Percentiles rank a stretch among this genome's conserved stretches.
Evolutionary conservation across 306 rosid species (phyloP).

Genomic region (Quercus wislizeni): DNA sequence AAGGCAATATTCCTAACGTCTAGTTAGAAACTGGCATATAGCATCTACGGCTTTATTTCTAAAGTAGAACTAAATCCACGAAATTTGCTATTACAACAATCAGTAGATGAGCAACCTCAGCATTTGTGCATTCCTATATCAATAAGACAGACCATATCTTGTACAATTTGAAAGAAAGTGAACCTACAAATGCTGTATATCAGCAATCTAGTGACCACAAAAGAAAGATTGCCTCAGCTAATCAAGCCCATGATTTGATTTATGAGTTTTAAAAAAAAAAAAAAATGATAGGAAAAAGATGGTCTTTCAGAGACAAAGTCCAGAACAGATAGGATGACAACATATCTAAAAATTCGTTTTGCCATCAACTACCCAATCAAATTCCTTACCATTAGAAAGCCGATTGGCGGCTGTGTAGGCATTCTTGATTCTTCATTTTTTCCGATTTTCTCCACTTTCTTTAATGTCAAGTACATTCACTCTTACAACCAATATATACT

Average conservation of each 20-base stretch:
- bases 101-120: too few species aligned
- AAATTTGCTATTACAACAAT: too few species aligned
- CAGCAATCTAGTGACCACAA: neutral
- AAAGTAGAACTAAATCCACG: too few species aligned
- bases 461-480: too few species aligned
- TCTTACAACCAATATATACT: too few species aligned
- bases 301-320: neutral
- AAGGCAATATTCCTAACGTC: neutral
- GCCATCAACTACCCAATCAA: neutral
- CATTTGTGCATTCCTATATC: too few species aligned
- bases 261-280: neutral
- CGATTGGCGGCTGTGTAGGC: neutral
- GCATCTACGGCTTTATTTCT: neutral
- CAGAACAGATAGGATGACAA: neutral
- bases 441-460: too few species aligned
- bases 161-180: neutral
- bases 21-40: neutral
- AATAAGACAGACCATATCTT: neutral
- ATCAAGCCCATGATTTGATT: neutral
- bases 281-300: too few species aligned
- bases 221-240: neutral
- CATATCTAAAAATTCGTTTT: neutral
- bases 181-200: neutral
- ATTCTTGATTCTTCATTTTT: too few species aligned
- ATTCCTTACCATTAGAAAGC: neutral